These are phyloP conservation scores for Sideroxylon spinosum DNA, from an alignment of 179 eudicot species.

Conservation along the genomic window DNA sequence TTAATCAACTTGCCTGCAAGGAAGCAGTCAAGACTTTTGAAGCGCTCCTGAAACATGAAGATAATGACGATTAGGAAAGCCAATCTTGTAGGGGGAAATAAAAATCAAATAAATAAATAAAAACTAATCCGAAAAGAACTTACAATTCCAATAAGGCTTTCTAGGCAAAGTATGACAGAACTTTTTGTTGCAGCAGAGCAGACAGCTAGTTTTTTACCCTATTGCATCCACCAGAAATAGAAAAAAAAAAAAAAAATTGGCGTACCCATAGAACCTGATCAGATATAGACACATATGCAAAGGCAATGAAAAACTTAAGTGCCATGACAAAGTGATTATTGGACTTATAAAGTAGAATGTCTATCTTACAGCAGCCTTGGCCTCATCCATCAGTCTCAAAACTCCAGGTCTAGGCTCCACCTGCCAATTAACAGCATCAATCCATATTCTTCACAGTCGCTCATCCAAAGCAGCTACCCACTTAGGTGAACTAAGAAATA, in stretches of 20 bases:
- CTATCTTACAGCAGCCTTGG: constrained; percentile 77
- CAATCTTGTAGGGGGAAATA: not conserved
- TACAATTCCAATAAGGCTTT: constrained; percentile 88
- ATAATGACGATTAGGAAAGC: not conserved
- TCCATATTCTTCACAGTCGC: not conserved
- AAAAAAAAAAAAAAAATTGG: not conserved
- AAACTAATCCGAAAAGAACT: constrained; percentile 18
- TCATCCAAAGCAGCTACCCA: not conserved
- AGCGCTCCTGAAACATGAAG: constrained; percentile 60
- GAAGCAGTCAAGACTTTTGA: constrained; percentile 88
- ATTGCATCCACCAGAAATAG: not conserved
- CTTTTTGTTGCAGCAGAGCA: constrained; percentile 99
- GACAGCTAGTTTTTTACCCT: constrained; percentile 92
- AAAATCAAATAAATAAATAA: not conserved
- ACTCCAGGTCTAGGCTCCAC: constrained; percentile 95
- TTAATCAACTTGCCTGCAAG: constrained; percentile 68
- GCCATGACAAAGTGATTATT: not conserved
- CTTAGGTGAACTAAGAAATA: not conserved
- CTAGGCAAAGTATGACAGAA: constrained; percentile 86
- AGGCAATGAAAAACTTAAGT: constrained; percentile 7
- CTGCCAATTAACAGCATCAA: constrained; percentile 36
- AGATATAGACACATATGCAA: not conserved
- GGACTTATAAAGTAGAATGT: constrained; percentile 9
- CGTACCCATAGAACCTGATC: not conserved
- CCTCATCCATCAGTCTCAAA: constrained; percentile 95